phyloP scores from a whole-genome alignment of 495 filamentous ascomycete species.

The Beverwykella pulmonaria region DNA sequence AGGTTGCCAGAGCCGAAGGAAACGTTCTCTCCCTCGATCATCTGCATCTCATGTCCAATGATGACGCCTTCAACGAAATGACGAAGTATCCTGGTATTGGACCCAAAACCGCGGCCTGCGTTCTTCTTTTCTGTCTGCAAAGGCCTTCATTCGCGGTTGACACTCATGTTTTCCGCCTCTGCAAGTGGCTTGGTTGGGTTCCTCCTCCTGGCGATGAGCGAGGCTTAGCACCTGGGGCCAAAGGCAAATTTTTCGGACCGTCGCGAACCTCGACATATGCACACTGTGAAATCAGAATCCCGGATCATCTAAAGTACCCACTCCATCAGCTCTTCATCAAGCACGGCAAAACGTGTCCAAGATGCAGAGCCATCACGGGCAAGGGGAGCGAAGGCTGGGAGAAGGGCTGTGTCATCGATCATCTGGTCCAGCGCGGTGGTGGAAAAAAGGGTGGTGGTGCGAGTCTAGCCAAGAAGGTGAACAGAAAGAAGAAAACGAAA shows the following conservation, averaged over 20 bases:
- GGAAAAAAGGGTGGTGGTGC: constrained; percentile 38
- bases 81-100: constrained; percentile 82
- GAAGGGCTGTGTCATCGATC: constrained; percentile 50
- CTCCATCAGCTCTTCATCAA: constrained; percentile 85
- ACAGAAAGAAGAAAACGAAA: constrained; percentile 25
- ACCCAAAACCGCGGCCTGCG: constrained; percentile 86
- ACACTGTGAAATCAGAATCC: constrained; percentile 80
- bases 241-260: constrained; percentile 45
- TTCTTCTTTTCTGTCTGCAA: constrained; percentile 57
- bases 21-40: constrained; percentile 74
- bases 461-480: constrained; percentile 12
- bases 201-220: constrained; percentile 51
- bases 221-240: constrained; percentile 34
- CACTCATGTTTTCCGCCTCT: constrained; percentile 63
- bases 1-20: constrained; percentile 58
- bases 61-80: constrained; percentile 73
- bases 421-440: constrained; percentile 47
- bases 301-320: constrained; percentile 83
- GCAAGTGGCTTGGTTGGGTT: constrained; percentile 85
- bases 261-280: constrained; percentile 71
- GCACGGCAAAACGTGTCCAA: constrained; percentile 79
- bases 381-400: constrained; percentile 46
- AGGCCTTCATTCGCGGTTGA: constrained; percentile 51
- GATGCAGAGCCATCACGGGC: constrained; percentile 65
- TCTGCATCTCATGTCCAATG: constrained; percentile 65